These are phyloP conservation scores for Sambucus nigra DNA, from an alignment of 129 eudicot species.

Conservation along the genomic window DNA sequence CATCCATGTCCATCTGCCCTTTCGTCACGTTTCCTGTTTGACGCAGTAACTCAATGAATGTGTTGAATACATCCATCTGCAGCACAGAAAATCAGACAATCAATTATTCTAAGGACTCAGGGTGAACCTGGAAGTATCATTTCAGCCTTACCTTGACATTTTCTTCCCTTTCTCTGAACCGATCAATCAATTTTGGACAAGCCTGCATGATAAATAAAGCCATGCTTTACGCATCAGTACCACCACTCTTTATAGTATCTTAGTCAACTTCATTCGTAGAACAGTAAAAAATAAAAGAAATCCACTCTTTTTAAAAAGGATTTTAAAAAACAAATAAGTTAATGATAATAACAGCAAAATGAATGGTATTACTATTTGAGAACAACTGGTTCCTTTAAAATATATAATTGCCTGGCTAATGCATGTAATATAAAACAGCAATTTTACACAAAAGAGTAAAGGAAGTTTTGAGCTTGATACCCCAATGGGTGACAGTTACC, in stretches of 20 bases:
- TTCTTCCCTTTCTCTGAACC: slow-evolving; percentile 98
- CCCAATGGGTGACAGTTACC: too few species aligned
- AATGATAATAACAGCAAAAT: too few species aligned
- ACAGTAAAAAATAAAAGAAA: neutral
- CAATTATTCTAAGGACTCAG: slow-evolving; percentile 10
- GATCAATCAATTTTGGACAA: slow-evolving; percentile 93
- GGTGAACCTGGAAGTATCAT: slow-evolving; percentile 5
- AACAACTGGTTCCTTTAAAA: too few species aligned
- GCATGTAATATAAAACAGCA: too few species aligned
- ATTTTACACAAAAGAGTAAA: too few species aligned
- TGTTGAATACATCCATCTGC: slow-evolving; percentile 97
- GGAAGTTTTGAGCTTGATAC: too few species aligned
- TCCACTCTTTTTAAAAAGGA: neutral
- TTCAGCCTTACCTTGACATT: slow-evolving; percentile 71
- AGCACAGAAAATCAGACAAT: slow-evolving; percentile 12
- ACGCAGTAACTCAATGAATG: slow-evolving; percentile 88
- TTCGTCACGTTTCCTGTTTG: slow-evolving; percentile 95
- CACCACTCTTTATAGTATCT: neutral
- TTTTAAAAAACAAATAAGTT: too few species aligned
- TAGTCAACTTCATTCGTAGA: neutral
- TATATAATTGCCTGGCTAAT: too few species aligned
- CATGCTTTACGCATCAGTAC: too few species aligned
- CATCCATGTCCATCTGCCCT: slow-evolving; percentile 75
- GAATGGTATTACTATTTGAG: too few species aligned
- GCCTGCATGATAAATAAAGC: slow-evolving; percentile 50